Evolutionary conservation across 2,329 filamentous ascomycete genomes (phyloP), one percentile per base, ranked within the genome.

Genomic region (Hypoxylon rubiginosum): DNA sequence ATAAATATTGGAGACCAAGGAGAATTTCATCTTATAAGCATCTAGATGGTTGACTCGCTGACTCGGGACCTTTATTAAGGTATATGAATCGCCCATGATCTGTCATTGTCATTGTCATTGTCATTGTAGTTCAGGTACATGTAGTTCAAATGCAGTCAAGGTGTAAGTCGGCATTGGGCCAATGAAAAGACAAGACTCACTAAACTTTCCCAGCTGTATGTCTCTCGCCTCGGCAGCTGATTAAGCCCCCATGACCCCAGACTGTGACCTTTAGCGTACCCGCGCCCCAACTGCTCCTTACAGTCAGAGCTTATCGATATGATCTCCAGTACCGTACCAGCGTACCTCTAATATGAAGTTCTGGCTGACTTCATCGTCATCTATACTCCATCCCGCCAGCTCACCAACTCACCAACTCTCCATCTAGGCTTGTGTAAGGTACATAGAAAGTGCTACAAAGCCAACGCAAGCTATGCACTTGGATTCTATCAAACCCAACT

Each of bases 291-390:
- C 8, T n/a, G 15, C 15, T 43, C 7, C 15, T n/a, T n/a, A n/a
- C n/a, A n/a, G n/a, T n/a, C n/a, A 7, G 11, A 4, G 21, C 48
- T 62, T 69, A 69, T 69, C 67, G 64, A 69, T 69, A 68, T 53
- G 52, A 34, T n/a, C 10, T 19, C 52, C 15, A 34, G 13, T n/a
- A n/a, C n/a, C n/a, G n/a, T n/a, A n/a, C n/a, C n/a, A n/a, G n/a
- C n/a, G n/a, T n/a, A n/a, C n/a, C n/a, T n/a, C n/a, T n/a, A 39
- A 55, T 41, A 21, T 19, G 52, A 32, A 45, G 4, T 24, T 30
- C 24, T 34, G 26, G 39, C 52, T 67, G 67, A 70, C 64, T 64
- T 69, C 66, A 66, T 66, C 53, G 43, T 55, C 50, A 4, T 53
- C 30, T 24, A 9, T 9, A 41, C n/a, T 11, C 17, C 34, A 10